Percentiles rank a stretch among this genome's conserved stretches.
phyloP scores from a whole-genome alignment of 805 yeast species.

The Yamadazyma insecticola region DNA sequence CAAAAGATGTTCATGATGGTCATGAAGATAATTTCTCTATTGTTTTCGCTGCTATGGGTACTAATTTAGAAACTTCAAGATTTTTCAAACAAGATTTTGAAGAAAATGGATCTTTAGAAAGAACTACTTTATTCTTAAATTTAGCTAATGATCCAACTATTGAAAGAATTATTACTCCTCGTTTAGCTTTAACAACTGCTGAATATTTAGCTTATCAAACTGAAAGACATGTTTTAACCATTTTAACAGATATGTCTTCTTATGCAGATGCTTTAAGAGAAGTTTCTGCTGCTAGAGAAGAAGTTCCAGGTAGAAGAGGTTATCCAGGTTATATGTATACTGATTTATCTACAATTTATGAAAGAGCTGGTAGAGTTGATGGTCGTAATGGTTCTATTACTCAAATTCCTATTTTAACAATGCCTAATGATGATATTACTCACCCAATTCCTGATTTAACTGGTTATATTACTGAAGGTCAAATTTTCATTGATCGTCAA shows the following conservation, averaged over 20 bases:
- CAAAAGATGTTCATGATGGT: conserved; percentile 99
- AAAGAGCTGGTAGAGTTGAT: conserved; percentile 99
- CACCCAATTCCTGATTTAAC: conserved; percentile 99
- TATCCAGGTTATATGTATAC: conserved; percentile 99
- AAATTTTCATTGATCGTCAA: conserved; percentile 95
- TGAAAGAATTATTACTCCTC: conserved; percentile 98
- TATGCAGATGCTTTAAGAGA: conserved; percentile 99
- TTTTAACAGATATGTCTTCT: conserved; percentile 99
- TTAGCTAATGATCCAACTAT: conserved; percentile 99
- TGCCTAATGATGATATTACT: conserved; percentile 99
- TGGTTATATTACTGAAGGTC: conserved; percentile 99
- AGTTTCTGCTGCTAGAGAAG: conserved; percentile 99
- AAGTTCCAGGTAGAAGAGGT: conserved; percentile 99
- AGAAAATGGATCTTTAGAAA: conserved; percentile 97
- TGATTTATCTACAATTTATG: conserved; percentile 97
- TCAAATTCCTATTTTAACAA: conserved; percentile 96
- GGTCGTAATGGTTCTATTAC: conserved; percentile 99
- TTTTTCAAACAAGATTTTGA: conserved; percentile 99
- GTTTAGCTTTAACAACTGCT: conserved; percentile 97
- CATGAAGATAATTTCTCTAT: conserved; percentile 99
- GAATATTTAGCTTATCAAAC: conserved; percentile 99
- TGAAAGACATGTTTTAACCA: conserved; percentile 97
- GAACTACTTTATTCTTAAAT: conserved; percentile 94
- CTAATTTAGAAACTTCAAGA: conserved; percentile 95
- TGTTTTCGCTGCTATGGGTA: conserved; percentile 99